Percentiles rank a stretch among this genome's conserved stretches.
Conservation (phyloP, 306 rosid genomes). For the Hippophae tibetana region DNA sequence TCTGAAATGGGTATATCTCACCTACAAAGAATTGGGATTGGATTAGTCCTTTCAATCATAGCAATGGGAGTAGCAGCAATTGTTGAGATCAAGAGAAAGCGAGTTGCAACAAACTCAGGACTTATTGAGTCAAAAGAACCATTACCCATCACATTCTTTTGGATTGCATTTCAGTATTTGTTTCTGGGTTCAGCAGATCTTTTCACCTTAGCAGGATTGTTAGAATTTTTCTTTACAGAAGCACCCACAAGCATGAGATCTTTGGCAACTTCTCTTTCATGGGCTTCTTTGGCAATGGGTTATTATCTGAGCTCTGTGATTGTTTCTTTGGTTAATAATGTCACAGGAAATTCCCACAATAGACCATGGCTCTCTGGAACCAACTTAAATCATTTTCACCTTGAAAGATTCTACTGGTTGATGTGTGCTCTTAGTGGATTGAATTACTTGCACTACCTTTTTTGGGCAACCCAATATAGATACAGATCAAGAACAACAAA, state of each 20-base stretch:
- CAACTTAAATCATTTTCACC: constrained; percentile 57
- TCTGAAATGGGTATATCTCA: constrained; percentile 64
- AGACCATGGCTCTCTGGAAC: constrained; percentile 53
- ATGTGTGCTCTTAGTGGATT: constrained; percentile 58
- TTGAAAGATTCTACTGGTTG: constrained; percentile 75
- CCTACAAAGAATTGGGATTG: constrained; percentile 58
- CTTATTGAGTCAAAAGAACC: constrained; percentile 35
- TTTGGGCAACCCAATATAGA: constrained; percentile 53
- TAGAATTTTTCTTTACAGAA: constrained; percentile 84
- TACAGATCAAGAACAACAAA: constrained; percentile 28
- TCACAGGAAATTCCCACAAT: constrained; percentile 26
- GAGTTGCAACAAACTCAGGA: constrained; percentile 25
- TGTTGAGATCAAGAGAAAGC: constrained; percentile 65
- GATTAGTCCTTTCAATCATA: constrained; percentile 44
- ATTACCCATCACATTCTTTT: constrained; percentile 55
- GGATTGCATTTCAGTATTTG: constrained; percentile 63
- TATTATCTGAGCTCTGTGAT: constrained; percentile 62
- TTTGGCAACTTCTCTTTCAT: constrained; percentile 63
- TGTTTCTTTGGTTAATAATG: constrained; percentile 41
- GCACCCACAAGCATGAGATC: constrained; percentile 71
- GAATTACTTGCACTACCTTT: constrained; percentile 45
- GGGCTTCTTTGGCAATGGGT: constrained; percentile 76
- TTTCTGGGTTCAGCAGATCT: constrained; percentile 76
- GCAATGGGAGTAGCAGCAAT: constrained; percentile 82
- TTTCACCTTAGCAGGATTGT: constrained; percentile 67